Conservation (phyloP, 306 rosid genomes). For the Ormosia emarginata region DNA sequence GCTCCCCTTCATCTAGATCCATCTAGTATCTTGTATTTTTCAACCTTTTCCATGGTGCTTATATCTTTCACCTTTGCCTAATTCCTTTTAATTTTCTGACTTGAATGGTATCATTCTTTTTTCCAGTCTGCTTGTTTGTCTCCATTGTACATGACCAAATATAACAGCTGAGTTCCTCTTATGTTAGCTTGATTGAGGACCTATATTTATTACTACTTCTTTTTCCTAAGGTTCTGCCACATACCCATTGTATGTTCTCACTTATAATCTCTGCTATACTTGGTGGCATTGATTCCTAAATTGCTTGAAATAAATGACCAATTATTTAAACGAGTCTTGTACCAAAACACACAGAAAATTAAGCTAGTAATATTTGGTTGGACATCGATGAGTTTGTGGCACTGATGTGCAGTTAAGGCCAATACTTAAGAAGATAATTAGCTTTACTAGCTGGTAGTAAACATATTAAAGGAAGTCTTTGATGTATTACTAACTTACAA, state of each 20-base stretch:
- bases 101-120: background rate
- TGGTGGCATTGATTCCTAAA: background rate
- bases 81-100: background rate
- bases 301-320: background rate
- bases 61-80: background rate
- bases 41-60: background rate
- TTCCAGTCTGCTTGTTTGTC: background rate
- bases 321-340: background rate
- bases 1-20: background rate
- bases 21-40: background rate
- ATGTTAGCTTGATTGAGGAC: constrained; percentile 11
- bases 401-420: constrained; percentile 21
- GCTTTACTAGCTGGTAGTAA: constrained; percentile 7
- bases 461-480: background rate
- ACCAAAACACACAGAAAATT: background rate
- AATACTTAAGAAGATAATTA: background rate
- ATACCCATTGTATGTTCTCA: background rate
- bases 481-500: background rate
- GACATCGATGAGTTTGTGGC: background rate
- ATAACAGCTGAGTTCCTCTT: background rate
- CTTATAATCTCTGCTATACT: background rate
- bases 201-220: background rate
- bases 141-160: background rate
- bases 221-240: too few species aligned
- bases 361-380: background rate